phyloP scores from a whole-genome alignment of 352 stramenopile genomes.

The Globisporangium perplexum region DNA sequence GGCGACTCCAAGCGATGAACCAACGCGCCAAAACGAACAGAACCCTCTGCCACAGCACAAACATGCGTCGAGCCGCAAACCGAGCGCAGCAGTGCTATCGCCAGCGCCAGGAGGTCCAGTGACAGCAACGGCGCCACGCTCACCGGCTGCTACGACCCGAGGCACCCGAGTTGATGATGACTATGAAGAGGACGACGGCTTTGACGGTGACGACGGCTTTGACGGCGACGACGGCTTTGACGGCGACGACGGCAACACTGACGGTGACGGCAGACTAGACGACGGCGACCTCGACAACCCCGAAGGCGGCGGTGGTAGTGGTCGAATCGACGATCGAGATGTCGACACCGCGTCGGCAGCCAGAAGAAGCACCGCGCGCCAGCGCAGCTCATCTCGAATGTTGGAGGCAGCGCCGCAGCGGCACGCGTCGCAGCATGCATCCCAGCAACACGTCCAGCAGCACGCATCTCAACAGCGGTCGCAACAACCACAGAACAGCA shows the following conservation, averaged over 20 bases:
- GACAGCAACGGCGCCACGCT: no score
- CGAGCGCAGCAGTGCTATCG: no score
- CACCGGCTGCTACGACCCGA: no score
- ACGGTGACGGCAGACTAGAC: background rate
- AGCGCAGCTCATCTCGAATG: constrained; percentile 3
- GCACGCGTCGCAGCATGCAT: background rate
- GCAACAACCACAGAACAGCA: background rate
- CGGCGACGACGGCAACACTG: background rate
- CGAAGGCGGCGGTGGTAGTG: background rate
- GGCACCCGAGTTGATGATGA: background rate
- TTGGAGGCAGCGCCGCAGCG: background rate
- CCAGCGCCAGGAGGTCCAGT: no score
- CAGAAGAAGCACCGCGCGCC: background rate
- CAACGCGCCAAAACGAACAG: no score
- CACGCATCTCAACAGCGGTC: background rate
- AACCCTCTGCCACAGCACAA: no score
- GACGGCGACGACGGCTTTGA: background rate
- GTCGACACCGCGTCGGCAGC: background rate
- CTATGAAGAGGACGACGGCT: background rate
- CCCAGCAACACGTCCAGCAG: background rate
- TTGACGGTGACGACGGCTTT: background rate
- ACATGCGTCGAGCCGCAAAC: no score
- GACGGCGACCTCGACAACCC: background rate
- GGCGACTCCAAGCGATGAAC: no score
- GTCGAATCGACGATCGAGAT: background rate